Evolutionary conservation across 2,329 filamentous ascomycete genomes (phyloP), one percentile per base, ranked within the genome.

Genomic region (Erysiphe neolycopersici): DNA sequence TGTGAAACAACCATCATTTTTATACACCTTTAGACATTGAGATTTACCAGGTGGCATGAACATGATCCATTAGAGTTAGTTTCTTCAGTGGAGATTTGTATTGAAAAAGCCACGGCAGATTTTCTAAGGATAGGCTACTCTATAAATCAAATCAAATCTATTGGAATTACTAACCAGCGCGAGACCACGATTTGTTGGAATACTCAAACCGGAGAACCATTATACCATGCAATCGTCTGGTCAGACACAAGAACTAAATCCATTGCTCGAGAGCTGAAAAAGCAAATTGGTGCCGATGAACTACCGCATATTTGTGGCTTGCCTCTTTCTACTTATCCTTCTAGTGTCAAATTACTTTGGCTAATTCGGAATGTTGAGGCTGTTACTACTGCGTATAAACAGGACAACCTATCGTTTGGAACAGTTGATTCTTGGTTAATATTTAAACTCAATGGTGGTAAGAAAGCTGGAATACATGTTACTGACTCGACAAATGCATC

Each of bases 131-230:
- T 72, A 47, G 80, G 80, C 39, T 70, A 83, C 60, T 67, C 67
- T 38, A 65, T 68, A 49, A 63, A 67, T 43, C 73, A 80, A 53
- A 81, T 89, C 57, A 75, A 70, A 56, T 71, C 78, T 9, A 67
- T 87, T 48, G 81, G 81, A 43, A 79, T 89, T 16, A 55, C 81
- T 50, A 85, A 82, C 59, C 81, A 89, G 62, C 69, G 81, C 56
- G 81, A 89, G 60, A 87, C 81, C 6, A 80, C 77, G 2, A 65
- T 87, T 1, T 73, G 81, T 44, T 87, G 80, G 80, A 79, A 87
- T 57, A 71, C 66, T 56, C 69, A 73, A 50, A 84, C 78, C 0
- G 81, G 81, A 42, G 70, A 84, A 56, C 71, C 80, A 9, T 62
- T 89, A 35, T 69, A 84, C 63, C 83, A 84, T 56, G 79, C 79